Percentiles rank a stretch among this genome's conserved stretches.
These are phyloP conservation scores for Aureobasidium sp. DNA, from an alignment of 2,329 filamentous ascomycete species.

Conservation along the genomic window DNA sequence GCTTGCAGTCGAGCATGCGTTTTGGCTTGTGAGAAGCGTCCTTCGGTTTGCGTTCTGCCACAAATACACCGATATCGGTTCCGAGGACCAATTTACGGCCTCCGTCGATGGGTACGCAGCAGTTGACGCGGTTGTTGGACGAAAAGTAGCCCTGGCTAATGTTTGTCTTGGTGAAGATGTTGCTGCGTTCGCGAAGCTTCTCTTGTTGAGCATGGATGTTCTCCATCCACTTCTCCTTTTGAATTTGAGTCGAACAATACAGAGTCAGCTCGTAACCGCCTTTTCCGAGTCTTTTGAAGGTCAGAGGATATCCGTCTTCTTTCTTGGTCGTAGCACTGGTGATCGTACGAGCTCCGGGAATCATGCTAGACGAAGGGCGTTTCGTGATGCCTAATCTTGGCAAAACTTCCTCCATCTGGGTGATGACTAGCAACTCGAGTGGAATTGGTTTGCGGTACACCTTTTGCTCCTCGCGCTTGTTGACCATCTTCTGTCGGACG, in stretches of 20 bases:
- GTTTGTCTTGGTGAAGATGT: slow-evolving; percentile 61
- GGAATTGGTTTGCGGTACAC: slow-evolving; percentile 95
- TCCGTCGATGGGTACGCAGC: slow-evolving; percentile 89
- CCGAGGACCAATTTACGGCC: slow-evolving; percentile 91
- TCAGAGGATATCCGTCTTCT: slow-evolving; percentile 84
- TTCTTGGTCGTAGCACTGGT: slow-evolving; percentile 41
- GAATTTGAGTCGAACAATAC: slow-evolving; percentile 77
- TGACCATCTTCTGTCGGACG: slow-evolving; percentile 82
- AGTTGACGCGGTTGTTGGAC: slow-evolving; percentile 82
- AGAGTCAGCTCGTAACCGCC: slow-evolving; percentile 89
- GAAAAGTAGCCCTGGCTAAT: slow-evolving; percentile 87
- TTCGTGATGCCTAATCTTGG: slow-evolving; percentile 74
- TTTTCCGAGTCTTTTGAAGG: slow-evolving; percentile 91
- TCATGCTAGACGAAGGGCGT: slow-evolving; percentile 78
- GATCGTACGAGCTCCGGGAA: slow-evolving; percentile 52
- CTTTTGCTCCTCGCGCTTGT: slow-evolving; percentile 89
- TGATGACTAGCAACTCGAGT: slow-evolving; percentile 83
- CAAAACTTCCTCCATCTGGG: slow-evolving; percentile 95
- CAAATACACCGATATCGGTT: slow-evolving; percentile 87
- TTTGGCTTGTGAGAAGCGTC: slow-evolving; percentile 66
- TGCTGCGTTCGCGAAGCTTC: slow-evolving; percentile 68
- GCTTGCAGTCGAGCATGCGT: slow-evolving; percentile 75
- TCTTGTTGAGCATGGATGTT: slow-evolving; percentile 87
- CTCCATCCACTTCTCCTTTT: slow-evolving; percentile 94
- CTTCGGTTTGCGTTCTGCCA: slow-evolving; percentile 84